Base-by-base conservation (phyloP, 257 asterid species). In the Petunia axillaris region DNA sequence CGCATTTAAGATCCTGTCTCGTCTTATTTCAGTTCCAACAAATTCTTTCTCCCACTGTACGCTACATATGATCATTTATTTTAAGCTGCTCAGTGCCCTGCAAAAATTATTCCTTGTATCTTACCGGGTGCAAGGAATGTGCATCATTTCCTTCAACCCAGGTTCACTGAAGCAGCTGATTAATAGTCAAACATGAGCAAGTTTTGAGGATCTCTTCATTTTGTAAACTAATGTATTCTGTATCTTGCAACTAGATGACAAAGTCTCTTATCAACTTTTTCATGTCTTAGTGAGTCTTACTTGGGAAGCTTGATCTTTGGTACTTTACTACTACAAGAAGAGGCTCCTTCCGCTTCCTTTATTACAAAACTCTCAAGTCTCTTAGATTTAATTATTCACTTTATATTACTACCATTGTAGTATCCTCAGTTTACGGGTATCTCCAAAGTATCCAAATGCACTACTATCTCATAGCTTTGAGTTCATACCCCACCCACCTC, bases 71-170 rank as follows among this genome's bases (percentile, higher is more conserved):
- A 36, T 48, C 43, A 53, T 10, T 71, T 48, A 71, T 44, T 71
- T 71, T 48, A 71, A 46, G 77, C 59, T 70, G 43, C 59, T 71
- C 55, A 9, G 15, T 71, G 9, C 62, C 48, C 78, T 73, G 78
- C 46, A 73, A n/a, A 73, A 41, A 35, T 35, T 73, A 73, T 11
- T 73, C 16, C 4, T 6, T 41, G 41, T 66, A 41, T 71, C 62
- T 66, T 66, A 41, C 41, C 75, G 15, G 10, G 54, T 41, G 15
- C 75, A 66, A 52, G 13, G 14, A 66, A 25, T 66, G 75, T 66
- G 14, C 54, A 66, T 52, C 11, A 66, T 16, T 40, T 40, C 46
- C 75, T 66, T 66, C 53, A 66, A 41, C 41, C 54, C 75, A 66
- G 57, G 54, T 66, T 66, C 38, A 15, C 54, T 66, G 53, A 66